Evolutionary conservation across 345 rosid genomes (phyloP).

Genomic region (Melaleuca alternifolia): DNA sequence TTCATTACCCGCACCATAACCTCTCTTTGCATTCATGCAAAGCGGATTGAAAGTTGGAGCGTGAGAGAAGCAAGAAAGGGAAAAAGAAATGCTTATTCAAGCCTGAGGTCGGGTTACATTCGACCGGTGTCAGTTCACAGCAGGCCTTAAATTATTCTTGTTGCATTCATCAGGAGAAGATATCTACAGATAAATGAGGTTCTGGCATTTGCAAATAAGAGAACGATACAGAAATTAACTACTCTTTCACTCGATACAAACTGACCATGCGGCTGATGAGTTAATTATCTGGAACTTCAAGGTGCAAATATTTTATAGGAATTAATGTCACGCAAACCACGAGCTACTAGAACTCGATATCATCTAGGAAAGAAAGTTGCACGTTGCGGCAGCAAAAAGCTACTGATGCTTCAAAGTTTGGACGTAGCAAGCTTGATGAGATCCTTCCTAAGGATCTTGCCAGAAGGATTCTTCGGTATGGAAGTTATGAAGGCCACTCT

Average conservation of each 20-base stretch:
- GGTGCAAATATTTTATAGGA: background rate
- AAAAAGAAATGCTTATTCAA: background rate
- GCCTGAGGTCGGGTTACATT: background rate
- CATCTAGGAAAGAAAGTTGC: background rate
- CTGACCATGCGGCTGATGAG: background rate
- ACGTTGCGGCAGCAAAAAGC: background rate
- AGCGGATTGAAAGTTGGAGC: background rate
- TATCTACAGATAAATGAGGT: background rate
- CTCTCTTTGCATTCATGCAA: background rate
- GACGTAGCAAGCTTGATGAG: constrained; percentile 70
- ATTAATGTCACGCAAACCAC: background rate
- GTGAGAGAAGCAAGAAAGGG: background rate
- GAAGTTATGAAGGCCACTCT: constrained; percentile 47
- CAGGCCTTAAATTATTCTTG: background rate
- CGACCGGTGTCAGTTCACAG: background rate
- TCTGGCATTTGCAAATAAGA: background rate
- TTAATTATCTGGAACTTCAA: background rate
- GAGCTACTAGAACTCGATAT: background rate
- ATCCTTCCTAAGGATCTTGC: constrained; percentile 81
- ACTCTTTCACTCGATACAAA: background rate
- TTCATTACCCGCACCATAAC: background rate
- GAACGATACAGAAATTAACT: background rate
- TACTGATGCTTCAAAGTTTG: constrained; percentile 31
- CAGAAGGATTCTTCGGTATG: constrained; percentile 72
- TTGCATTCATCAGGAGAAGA: background rate